phyloP scores from a whole-genome alignment of 83 land plant genomes.

The Picea abies region DNA sequence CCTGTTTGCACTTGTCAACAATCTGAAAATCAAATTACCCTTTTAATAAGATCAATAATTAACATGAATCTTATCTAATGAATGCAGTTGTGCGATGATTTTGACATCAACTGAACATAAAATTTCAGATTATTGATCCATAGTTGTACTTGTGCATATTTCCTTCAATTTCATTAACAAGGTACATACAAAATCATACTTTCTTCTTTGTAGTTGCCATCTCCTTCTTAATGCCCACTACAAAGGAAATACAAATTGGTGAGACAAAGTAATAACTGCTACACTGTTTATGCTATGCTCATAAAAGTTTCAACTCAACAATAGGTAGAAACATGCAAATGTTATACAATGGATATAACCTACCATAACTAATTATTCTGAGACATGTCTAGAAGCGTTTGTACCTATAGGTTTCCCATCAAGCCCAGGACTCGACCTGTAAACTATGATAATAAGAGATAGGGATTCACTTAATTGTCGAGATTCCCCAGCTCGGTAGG shows the following conservation, averaged over 20 bases:
- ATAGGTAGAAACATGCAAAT: not conserved
- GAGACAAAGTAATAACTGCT: not conserved
- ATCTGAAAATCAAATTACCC: slow-evolving; percentile 7
- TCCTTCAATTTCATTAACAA: not conserved
- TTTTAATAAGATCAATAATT: not conserved
- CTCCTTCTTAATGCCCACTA: not conserved
- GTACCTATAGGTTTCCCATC: slow-evolving; percentile 26
- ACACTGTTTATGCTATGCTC: not conserved
- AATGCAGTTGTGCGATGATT: not conserved
- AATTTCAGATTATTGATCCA: not conserved
- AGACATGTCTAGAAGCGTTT: slow-evolving; percentile 42
- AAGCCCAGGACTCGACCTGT: slow-evolving; percentile 41
- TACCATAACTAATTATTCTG: slow-evolving; percentile 30
- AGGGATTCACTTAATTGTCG: slow-evolving; percentile 35
- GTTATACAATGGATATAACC: not conserved
- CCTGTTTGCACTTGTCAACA: not conserved
- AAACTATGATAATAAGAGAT: slow-evolving; percentile 37
- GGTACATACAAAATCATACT: not conserved
- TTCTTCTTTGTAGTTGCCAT: slow-evolving; percentile 8
- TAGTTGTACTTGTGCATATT: not conserved
- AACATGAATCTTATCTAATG: not conserved
- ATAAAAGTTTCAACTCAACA: not conserved
- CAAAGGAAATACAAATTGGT: not conserved
- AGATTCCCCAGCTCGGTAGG: slow-evolving; percentile 49
- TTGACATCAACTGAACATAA: not conserved